Evolutionary conservation across 148 eudicot species (phyloP).

Genomic region (Heliosperma pusillum): DNA sequence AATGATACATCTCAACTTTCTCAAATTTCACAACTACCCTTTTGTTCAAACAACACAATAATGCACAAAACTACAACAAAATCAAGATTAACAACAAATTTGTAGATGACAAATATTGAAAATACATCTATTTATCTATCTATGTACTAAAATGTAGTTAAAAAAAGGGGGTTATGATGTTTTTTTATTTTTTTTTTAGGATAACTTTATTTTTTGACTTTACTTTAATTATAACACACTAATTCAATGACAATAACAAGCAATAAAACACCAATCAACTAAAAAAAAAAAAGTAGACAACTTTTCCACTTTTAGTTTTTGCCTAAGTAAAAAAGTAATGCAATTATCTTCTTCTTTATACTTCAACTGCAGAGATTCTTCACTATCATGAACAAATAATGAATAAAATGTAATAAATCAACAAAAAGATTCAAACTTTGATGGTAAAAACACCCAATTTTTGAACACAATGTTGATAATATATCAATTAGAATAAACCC

Average conservation of each 20-base stretch:
- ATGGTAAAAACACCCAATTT: too few relatives aligned
- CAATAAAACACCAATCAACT: constrained; percentile 32
- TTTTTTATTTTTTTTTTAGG: background rate
- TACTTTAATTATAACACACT: constrained; percentile 8
- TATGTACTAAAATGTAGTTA: background rate
- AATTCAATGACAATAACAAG: constrained; percentile 29
- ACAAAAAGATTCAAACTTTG: background rate
- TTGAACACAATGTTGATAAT: background rate
- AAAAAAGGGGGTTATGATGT: background rate
- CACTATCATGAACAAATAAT: constrained; percentile 16
- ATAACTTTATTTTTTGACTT: background rate
- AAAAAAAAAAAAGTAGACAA: constrained; percentile 23
- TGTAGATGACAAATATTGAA: background rate
- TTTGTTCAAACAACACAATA: background rate
- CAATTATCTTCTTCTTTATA: constrained; percentile 27
- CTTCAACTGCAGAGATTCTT: constrained; percentile 12
- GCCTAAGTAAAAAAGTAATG: constrained; percentile 39
- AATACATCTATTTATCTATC: background rate
- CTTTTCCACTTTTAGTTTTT: constrained; percentile 26
- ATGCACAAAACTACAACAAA: background rate
- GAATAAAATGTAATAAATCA: background rate
- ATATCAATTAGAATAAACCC: background rate
- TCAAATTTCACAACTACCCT: background rate
- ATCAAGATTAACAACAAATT: background rate
- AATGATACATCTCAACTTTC: constrained; percentile 59